These are phyloP conservation scores for Bullera alba DNA, from an alignment of 768 basidiomycete species.

Conservation along the genomic window DNA sequence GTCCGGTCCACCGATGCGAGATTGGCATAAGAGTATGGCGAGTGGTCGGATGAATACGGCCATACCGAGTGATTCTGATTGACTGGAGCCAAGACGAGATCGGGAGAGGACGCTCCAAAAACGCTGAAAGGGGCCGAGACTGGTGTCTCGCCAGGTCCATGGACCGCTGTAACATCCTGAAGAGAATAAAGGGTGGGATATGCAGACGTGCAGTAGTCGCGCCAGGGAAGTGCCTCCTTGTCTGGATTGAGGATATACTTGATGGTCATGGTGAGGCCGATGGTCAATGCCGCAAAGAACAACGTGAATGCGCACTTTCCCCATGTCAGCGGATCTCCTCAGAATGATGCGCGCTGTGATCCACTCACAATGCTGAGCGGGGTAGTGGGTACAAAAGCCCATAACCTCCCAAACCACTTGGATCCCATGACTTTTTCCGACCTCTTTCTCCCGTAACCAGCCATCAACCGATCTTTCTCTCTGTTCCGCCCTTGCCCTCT, in stretches of 20 bases:
- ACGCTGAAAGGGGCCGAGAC: slow-evolving; percentile 42
- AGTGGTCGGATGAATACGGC: slow-evolving; percentile 26
- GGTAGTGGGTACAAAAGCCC: slow-evolving; percentile 24
- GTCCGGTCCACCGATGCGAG: slow-evolving; percentile 61
- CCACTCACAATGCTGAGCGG: slow-evolving; percentile 32
- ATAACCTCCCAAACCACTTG: slow-evolving; percentile 21
- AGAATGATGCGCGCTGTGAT: background rate
- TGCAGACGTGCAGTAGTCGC: slow-evolving; percentile 72
- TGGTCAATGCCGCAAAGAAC: slow-evolving; percentile 70
- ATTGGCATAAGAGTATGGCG: slow-evolving; percentile 17
- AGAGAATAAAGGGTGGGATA: slow-evolving; percentile 43
- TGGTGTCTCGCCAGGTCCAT: background rate
- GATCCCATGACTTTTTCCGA: slow-evolving; percentile 11
- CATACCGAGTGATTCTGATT: slow-evolving; percentile 25
- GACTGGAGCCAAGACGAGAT: slow-evolving; percentile 37
- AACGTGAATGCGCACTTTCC: slow-evolving; percentile 61
- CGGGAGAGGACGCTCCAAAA: slow-evolving; percentile 40
- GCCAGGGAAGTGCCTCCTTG: slow-evolving; percentile 89
- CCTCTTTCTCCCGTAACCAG: background rate
- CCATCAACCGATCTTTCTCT: slow-evolving; percentile 25
- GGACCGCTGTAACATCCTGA: slow-evolving; percentile 9
- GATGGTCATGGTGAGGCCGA: slow-evolving; percentile 74
- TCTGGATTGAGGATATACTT: slow-evolving; percentile 93
- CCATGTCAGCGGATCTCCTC: background rate
- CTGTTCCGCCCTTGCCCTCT: slow-evolving; percentile 12